Conservation (phyloP, 208 protist genomes). For the Endotrypanum monterogeii region DNA sequence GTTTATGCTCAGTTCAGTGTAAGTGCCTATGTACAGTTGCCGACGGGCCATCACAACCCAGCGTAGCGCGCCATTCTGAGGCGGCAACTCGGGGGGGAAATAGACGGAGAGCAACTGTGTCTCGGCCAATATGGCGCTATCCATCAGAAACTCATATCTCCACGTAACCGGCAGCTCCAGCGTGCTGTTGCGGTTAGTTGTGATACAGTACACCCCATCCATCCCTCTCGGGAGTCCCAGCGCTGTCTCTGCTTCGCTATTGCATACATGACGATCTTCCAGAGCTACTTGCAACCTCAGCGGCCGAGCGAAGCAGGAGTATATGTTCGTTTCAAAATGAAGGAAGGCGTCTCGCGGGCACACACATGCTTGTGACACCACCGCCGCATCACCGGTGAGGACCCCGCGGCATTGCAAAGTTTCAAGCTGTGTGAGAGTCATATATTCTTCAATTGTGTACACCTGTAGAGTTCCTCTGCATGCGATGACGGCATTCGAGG, state of each 20-base stretch:
- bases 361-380: constrained; percentile 21
- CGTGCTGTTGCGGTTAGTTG: constrained; percentile 11
- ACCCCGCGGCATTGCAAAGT: not conserved
- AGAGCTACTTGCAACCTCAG: constrained; percentile 36
- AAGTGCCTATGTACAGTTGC: constrained; percentile 1
- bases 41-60: constrained; percentile 13
- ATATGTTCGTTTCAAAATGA: not conserved
- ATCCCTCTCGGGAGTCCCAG: constrained; percentile 35
- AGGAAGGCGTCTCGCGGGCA: constrained; percentile 30
- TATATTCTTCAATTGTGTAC: constrained; percentile 4
- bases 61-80: not conserved
- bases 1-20: constrained; percentile 17
- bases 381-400: not conserved
- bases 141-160: constrained; percentile 9
- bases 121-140: constrained; percentile 10
- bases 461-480: not conserved
- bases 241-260: constrained; percentile 23
- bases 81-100: constrained; percentile 2
- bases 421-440: not conserved
- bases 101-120: not conserved
- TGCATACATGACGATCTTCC: constrained; percentile 32
- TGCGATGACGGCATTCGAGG: constrained; percentile 3
- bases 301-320: constrained; percentile 18
- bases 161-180: constrained; percentile 11
- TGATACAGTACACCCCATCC: constrained; percentile 31